A percentile compares a stretch with the other conserved stretches of the same genome.
Conservation (phyloP, 495 filamentous ascomycete genomes). For the Pyrenopolyporus hunteri region DNA sequence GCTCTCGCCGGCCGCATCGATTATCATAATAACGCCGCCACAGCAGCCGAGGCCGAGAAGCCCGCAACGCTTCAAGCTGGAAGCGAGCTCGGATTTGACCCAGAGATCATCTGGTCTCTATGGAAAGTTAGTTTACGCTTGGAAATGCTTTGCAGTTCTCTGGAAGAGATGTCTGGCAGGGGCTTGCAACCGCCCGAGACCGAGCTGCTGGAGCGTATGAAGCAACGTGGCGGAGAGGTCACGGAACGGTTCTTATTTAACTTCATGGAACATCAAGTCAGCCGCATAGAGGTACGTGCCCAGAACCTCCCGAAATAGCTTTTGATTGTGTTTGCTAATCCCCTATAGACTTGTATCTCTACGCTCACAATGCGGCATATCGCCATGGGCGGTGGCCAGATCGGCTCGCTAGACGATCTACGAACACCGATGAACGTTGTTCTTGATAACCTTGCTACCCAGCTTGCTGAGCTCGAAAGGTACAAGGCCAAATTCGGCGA, state of each 20-base stretch:
- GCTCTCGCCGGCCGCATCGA: conserved; percentile 79
- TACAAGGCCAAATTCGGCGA: conserved; percentile 56
- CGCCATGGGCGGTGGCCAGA: conserved; percentile 50
- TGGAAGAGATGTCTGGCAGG: conserved; percentile 68
- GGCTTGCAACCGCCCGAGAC: conserved; percentile 75
- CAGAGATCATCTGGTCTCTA: conserved; percentile 82
- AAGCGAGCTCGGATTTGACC: conserved; percentile 72
- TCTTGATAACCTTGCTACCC: conserved; percentile 48
- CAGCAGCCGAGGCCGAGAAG: conserved; percentile 51
- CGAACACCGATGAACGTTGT: conserved; percentile 57
- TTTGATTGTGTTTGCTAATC: conserved; percentile 20
- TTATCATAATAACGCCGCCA: conserved; percentile 61
- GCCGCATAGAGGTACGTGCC: conserved; percentile 84
- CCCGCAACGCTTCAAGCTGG: conserved; percentile 50
- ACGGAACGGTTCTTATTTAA: conserved; percentile 84
- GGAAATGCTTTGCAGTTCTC: conserved; percentile 86
- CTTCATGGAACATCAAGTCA: conserved; percentile 92
- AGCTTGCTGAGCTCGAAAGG: conserved; percentile 53
- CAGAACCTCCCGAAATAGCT: not conserved
- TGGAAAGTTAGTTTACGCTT: conserved; percentile 90
- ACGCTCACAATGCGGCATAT: conserved; percentile 71
- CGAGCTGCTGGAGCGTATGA: conserved; percentile 82
- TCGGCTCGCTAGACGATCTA: conserved; percentile 51
- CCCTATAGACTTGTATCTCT: conserved; percentile 63
- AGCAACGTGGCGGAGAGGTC: conserved; percentile 80